Conservation (phyloP, 2,329 filamentous ascomycete genomes). For the Exophiala viscosa region DNA sequence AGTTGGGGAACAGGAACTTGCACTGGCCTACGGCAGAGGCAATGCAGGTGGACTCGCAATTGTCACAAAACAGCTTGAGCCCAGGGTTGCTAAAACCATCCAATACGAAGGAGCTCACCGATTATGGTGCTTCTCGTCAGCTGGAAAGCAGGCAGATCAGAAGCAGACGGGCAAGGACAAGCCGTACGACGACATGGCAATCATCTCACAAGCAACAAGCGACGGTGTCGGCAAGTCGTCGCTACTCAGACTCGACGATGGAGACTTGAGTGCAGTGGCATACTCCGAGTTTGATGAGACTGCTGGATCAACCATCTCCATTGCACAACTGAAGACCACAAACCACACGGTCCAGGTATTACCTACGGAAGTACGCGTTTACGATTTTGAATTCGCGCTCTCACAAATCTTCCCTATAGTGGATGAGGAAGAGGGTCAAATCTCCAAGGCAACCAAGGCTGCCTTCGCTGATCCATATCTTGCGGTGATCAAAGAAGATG, state of each 20-base stretch:
- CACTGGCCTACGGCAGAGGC: slow-evolving; percentile 53
- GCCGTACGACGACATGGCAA: slow-evolving; percentile 74
- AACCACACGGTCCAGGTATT: slow-evolving; percentile 83
- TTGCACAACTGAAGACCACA: slow-evolving; percentile 75
- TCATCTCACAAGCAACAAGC: slow-evolving; percentile 67
- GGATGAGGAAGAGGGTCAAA: slow-evolving; percentile 77
- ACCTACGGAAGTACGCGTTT: slow-evolving; percentile 80
- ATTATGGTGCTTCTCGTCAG: slow-evolving; percentile 76
- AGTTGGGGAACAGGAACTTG: slow-evolving; percentile 51
- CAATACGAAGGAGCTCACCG: slow-evolving; percentile 69
- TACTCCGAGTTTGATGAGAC: slow-evolving; percentile 90
- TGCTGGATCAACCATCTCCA: slow-evolving; percentile 80
- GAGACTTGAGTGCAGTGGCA: slow-evolving; percentile 68
- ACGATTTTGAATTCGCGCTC: slow-evolving; percentile 83
- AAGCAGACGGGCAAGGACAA: slow-evolving; percentile 50
- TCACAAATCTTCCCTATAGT: slow-evolving; percentile 89
- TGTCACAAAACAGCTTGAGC: slow-evolving; percentile 73
- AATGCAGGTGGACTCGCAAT: slow-evolving; percentile 67
- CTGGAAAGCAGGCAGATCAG: too few relatives aligned
- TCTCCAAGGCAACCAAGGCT: slow-evolving; percentile 72
- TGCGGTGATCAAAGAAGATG: slow-evolving; percentile 77
- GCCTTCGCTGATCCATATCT: slow-evolving; percentile 86
- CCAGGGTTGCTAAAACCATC: slow-evolving; percentile 65
- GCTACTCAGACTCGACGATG: slow-evolving; percentile 70
- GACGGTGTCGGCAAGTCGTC: slow-evolving; percentile 71